Conservation (phyloP, 768 basidiomycete genomes). For the Cystofilobasidium capitatum region DNA sequence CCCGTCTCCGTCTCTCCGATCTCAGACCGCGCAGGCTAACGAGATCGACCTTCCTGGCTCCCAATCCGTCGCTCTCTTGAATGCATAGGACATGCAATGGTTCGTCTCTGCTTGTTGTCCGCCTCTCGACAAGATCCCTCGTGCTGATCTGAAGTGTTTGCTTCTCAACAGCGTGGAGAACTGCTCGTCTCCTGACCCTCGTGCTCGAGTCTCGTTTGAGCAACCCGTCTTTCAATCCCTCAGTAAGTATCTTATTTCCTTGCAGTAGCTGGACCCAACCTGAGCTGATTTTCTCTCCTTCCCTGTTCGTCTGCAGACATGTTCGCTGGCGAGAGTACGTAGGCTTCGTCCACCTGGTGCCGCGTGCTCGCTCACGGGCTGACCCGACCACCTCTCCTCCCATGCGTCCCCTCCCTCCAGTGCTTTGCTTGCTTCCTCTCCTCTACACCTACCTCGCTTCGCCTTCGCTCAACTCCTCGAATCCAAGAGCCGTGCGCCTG, state of each 20-base stretch:
- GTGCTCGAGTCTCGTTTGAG: constrained; percentile 65
- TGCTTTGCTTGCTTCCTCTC: constrained; percentile 71
- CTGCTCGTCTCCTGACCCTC: constrained; percentile 58
- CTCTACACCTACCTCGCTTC: constrained; percentile 57
- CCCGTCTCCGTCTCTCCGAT: background rate
- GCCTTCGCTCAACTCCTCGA: constrained; percentile 30
- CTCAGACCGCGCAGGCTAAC: background rate
- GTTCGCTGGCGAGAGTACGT: constrained; percentile 49
- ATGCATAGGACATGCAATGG: constrained; percentile 76
- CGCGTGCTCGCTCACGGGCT: background rate
- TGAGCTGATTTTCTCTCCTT: background rate
- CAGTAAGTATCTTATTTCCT: constrained; percentile 47
- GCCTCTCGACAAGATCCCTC: background rate
- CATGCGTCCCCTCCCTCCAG: constrained; percentile 28
- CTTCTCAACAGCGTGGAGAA: constrained; percentile 56
- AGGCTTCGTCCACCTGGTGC: constrained; percentile 29
- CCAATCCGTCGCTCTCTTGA: constrained; percentile 37
- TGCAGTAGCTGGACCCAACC: too few species aligned
- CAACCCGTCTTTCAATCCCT: constrained; percentile 90
- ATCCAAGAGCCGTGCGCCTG: background rate
- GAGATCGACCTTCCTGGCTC: constrained; percentile 30
- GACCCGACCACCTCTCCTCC: constrained; percentile 2
- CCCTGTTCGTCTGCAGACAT: constrained; percentile 24
- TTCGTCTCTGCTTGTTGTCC: background rate
- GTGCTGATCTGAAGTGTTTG: background rate